phyloP scores from a whole-genome alignment of 495 filamentous ascomycete species.

The Hyaloscypha finlandica region DNA sequence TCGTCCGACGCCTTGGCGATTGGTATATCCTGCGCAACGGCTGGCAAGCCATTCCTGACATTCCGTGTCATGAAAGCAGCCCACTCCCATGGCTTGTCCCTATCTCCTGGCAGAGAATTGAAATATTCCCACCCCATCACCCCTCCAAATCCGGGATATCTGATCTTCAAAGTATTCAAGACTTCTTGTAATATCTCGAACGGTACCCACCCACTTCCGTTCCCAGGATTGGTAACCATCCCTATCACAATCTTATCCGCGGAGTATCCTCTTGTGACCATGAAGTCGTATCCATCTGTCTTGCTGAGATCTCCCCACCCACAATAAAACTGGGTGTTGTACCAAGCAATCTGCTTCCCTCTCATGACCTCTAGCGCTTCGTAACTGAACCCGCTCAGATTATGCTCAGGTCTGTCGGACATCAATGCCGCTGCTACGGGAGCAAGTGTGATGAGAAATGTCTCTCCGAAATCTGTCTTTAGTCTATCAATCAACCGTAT shows the following conservation, averaged over 20 bases:
- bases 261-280: conserved; percentile 64
- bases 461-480: conserved; percentile 66
- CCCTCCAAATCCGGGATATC: conserved; percentile 64
- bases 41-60: conserved; percentile 18
- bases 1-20: background rate
- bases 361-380: conserved; percentile 62
- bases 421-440: conserved; percentile 75
- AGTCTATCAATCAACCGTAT: conserved; percentile 71
- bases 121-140: conserved; percentile 91
- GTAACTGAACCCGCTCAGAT: conserved; percentile 80
- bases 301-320: conserved; percentile 69
- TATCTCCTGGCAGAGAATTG: conserved; percentile 53
- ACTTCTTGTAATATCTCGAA: conserved; percentile 48
- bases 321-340: conserved; percentile 85
- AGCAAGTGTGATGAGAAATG: conserved; percentile 75
- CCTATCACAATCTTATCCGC: conserved; percentile 70
- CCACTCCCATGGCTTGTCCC: conserved; percentile 58
- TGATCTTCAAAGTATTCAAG: conserved; percentile 38
- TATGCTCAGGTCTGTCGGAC: conserved; percentile 45
- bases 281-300: conserved; percentile 61
- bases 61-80: conserved; percentile 47
- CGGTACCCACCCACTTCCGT: conserved; percentile 63
- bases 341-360: conserved; percentile 70
- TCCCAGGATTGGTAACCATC: conserved; percentile 67
- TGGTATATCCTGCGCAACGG: background rate